phyloP scores from a whole-genome alignment of 2,329 filamentous ascomycete species.

The Huntiella bhutanensis region DNA sequence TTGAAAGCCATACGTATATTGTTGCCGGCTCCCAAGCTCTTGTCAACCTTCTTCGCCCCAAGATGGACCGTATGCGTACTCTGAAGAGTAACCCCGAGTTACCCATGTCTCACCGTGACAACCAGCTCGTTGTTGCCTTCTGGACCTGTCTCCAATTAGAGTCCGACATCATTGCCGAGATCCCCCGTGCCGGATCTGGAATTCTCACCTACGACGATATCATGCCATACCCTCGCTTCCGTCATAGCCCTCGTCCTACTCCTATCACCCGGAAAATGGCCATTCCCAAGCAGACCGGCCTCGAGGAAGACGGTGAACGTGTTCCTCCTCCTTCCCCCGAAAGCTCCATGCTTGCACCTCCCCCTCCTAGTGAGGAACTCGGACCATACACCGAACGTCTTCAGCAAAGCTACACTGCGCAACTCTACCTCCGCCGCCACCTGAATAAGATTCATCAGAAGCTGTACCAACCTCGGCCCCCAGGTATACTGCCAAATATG shows the following conservation, averaged over 20 bases:
- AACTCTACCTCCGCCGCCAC: slow-evolving; percentile 44
- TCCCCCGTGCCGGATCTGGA: slow-evolving; percentile 43
- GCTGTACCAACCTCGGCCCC: slow-evolving; percentile 30
- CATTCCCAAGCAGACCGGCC: not conserved
- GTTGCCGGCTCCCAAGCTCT: slow-evolving; percentile 36
- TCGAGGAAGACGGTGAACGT: slow-evolving; percentile 27
- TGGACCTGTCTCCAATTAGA: slow-evolving; percentile 92
- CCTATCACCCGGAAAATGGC: not conserved
- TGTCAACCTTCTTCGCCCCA: slow-evolving; percentile 60
- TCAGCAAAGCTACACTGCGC: slow-evolving; percentile 40
- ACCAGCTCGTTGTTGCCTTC: slow-evolving; percentile 57
- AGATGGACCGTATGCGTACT: slow-evolving; percentile 28
- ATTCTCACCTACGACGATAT: slow-evolving; percentile 42
- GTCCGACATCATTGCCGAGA: slow-evolving; percentile 82
- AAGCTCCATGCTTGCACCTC: slow-evolving; percentile 48
- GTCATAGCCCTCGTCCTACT: not conserved
- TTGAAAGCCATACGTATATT: slow-evolving; percentile 60
- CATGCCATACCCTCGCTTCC: slow-evolving; percentile 46
- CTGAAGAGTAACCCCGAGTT: slow-evolving; percentile 21
- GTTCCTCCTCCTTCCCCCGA: slow-evolving; percentile 43
- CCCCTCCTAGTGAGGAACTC: slow-evolving; percentile 19
- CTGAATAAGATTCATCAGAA: slow-evolving; percentile 43
- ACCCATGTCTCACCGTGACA: slow-evolving; percentile 26
- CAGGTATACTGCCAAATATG: slow-evolving; percentile 13
- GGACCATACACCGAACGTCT: slow-evolving; percentile 28